Evolutionary conservation across 495 filamentous ascomycete genomes (phyloP).

Genomic region (Penicillium atrosanguineum): DNA sequence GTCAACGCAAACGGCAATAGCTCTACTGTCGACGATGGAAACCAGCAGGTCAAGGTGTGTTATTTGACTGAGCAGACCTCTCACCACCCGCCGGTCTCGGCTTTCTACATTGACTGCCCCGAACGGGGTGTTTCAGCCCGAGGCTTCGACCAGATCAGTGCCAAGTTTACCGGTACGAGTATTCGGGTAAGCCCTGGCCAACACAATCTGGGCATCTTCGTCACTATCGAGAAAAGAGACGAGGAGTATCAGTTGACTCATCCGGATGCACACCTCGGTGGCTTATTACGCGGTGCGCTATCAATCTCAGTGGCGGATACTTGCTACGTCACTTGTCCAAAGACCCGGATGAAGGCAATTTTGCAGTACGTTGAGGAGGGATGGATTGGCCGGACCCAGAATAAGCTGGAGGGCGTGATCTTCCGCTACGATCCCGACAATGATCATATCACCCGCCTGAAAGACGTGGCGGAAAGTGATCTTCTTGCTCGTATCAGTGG

Average conservation of each 20-base stretch:
- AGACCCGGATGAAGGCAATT: conserved; percentile 86
- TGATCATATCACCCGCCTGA: conserved; percentile 72
- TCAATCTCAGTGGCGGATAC: conserved; percentile 84
- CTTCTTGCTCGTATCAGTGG: conserved; percentile 82
- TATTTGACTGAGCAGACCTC: conserved; percentile 98
- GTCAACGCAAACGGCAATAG: conserved; percentile 35
- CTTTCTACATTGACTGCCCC: conserved; percentile 90
- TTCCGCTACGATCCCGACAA: conserved; percentile 82
- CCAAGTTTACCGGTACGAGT: conserved; percentile 96
- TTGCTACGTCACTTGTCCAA: conserved; percentile 80
- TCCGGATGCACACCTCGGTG: conserved; percentile 88
- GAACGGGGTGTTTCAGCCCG: conserved; percentile 85
- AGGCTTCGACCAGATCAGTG: conserved; percentile 92
- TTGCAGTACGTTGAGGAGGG: conserved; percentile 90
- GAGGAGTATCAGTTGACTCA: conserved; percentile 95
- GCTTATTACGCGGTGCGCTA: conserved; percentile 77
- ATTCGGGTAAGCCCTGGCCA: conserved; percentile 86
- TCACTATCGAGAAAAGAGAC: conserved; percentile 74
- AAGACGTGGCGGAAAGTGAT: conserved; percentile 80
- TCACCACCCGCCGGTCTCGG: conserved; percentile 95
- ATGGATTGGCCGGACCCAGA: conserved; percentile 88
- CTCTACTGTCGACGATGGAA: conserved; percentile 28
- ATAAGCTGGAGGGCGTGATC: conserved; percentile 86
- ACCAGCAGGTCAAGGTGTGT: conserved; percentile 69
- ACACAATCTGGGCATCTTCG: conserved; percentile 94